Base-by-base conservation (phyloP, 148 eudicot genomes). In the Polygonum aviculare region DNA sequence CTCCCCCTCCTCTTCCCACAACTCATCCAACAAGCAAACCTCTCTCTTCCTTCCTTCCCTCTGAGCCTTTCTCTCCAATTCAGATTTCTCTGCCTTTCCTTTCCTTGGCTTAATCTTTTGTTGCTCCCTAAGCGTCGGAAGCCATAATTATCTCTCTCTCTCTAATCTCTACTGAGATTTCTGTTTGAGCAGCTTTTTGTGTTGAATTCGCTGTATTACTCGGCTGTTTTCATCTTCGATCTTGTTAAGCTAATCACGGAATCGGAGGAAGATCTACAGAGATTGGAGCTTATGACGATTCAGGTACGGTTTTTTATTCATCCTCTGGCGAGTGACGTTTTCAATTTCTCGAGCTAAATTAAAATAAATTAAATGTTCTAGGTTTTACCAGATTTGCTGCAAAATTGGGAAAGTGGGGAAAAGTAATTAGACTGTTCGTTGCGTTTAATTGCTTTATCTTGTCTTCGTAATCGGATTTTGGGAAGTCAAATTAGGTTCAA, bases 251-350 rank as follows among this genome's bases (percentile, higher is more conserved):
- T 44, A 44, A 44, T 7, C 47, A 44, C 47, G 2, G 47, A 44
- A 44, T 44, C 47, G 47, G 72, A 19, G 67, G 11, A 60, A 60
- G 67, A 14, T 60, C 14, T 22, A 26, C 5, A 60, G 67, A 22
- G 67, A 60, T 60, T 36, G 67, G 38, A 22, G 36, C 31, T 19
- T n/a, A 89, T 86, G 89, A 81, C 75, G 79, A 36, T 79, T 59
- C 85, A 87, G 83, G 93, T 89, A 73, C 67, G 85, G 18, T 4
- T 67, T 38, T 35, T 35, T 22, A 22, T 67, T 38, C 67, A 36
- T 67, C 72, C 44, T 14, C 45, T 31, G 3, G 1, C 44, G 31
- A 26, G 31, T 26, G 31, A 26, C 31, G 19, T 36, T 35, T 67
- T 35, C 5, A 8, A 67, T 36, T 67, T 63, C 15, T 67, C 38